Evolutionary conservation across 805 yeast genomes (phyloP), one percentile per base, ranked within the genome.

Genomic region (Starmerella sirachaensis): DNA sequence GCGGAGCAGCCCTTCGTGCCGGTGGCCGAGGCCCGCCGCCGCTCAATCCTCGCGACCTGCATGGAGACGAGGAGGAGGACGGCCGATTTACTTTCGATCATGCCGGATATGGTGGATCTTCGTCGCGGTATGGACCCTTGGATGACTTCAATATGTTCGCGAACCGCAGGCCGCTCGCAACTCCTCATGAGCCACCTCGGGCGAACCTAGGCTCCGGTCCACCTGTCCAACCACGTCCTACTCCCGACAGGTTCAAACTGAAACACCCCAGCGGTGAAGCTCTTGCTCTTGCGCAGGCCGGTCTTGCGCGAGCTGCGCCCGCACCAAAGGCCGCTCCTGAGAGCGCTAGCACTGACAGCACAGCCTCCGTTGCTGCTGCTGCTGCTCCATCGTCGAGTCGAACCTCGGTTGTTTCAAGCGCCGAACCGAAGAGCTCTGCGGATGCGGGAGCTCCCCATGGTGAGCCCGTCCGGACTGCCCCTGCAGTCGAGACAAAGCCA

Each of bases 21-120:
- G 4, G 16, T 22, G 34, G 40, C 25, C 39, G 38, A 16, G 41
- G 45, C 11, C 35, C 41, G 31, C 45, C 45, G 31, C 41, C 41
- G 17, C 25, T 38, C 21, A 38, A 34, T 28, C 39, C 43, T 17
- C 41, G 38, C 20, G 39, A 14, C 21, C 21, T 24, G 16, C 28
- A 11, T 4, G 23, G 12, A 16, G 43, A 27, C 23, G 35, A 30
- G 18, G 38, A 30, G 26, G 33, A 26, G 19, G 26, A 12, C 6
- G 24, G 20, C 31, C 31, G 10, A 26, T 27, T 22, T n/a, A 20
- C 13, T 5, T 9, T 12, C 27, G n/a, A 19, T 13, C 35, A 12
- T 11, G 28, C 28, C 10, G 14, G n/a, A n/a, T n/a, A n/a, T n/a
- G n/a, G n/a, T n/a, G n/a, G n/a, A n/a, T n/a, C n/a, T n/a, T n/a